Evolutionary conservation across 2,329 filamentous ascomycete genomes (phyloP).

Genomic region (Colletotrichum sp.): DNA sequence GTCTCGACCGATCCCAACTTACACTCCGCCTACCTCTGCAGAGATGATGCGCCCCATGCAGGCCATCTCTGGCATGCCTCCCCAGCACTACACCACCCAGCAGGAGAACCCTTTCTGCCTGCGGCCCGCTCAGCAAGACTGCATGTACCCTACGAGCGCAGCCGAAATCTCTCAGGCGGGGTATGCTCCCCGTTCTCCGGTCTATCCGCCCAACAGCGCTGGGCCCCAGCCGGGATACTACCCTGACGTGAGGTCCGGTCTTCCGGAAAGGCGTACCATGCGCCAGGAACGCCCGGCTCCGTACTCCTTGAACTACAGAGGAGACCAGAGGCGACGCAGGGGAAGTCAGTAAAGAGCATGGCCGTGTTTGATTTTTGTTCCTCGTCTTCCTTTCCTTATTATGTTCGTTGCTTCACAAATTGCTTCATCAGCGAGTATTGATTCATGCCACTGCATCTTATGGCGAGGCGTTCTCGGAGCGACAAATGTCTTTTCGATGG

Average conservation of each 20-base stretch:
- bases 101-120: slow-evolving; percentile 12
- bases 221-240: not conserved
- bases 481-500: not conserved
- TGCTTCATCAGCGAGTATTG: not conserved
- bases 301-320: slow-evolving; percentile 12
- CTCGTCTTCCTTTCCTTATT: not conserved
- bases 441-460: not conserved
- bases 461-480: slow-evolving; percentile 11
- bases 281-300: slow-evolving; percentile 14
- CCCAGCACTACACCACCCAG: slow-evolving; percentile 15
- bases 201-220: not conserved
- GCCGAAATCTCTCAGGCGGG: slow-evolving; percentile 9
- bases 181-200: slow-evolving; percentile 13
- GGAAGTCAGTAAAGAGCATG: slow-evolving; percentile 1
- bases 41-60: slow-evolving; percentile 20
- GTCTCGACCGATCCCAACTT: slow-evolving; percentile 7
- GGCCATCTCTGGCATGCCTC: not conserved
- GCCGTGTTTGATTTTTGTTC: not conserved
- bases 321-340: slow-evolving; percentile 8
- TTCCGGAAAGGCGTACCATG: slow-evolving; percentile 12
- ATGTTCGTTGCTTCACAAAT: not conserved
- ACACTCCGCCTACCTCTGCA: slow-evolving; percentile 6
- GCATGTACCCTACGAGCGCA: not conserved
- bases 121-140: not conserved
- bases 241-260: slow-evolving; percentile 4